These are phyloP conservation scores for Pugionium dolabratum DNA, from an alignment of 345 rosid genomes.

Conservation along the genomic window DNA sequence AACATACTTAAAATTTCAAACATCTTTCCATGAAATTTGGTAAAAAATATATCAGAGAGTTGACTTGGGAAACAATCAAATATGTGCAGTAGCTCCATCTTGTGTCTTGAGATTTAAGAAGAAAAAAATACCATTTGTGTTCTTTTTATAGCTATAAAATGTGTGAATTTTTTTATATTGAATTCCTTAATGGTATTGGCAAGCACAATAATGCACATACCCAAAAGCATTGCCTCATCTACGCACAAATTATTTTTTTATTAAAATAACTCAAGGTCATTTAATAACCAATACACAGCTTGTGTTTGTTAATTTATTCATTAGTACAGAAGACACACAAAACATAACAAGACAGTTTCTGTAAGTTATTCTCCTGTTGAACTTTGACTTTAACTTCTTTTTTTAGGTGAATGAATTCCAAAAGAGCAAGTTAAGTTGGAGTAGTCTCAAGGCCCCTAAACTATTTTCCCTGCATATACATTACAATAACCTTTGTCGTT, in stretches of 20 bases:
- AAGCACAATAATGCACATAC: not conserved
- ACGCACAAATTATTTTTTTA: too few relatives aligned
- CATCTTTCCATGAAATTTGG: not conserved
- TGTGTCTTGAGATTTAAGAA: not conserved
- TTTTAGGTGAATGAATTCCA: conserved; percentile 28
- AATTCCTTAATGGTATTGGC: not conserved
- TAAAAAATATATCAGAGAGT: not conserved
- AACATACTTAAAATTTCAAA: too few relatives aligned
- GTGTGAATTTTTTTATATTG: too few relatives aligned
- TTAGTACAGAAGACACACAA: not conserved
- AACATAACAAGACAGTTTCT: conserved; percentile 2
- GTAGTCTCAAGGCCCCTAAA: conserved; percentile 24
- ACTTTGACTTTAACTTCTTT: not conserved
- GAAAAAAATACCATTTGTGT: not conserved
- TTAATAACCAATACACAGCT: not conserved
- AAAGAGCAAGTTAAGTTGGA: conserved; percentile 27
- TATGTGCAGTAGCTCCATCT: not conserved
- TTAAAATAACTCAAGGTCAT: too few relatives aligned
- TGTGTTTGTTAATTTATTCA: not conserved
- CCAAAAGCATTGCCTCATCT: not conserved
- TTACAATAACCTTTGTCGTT: not conserved
- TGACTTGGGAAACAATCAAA: not conserved
- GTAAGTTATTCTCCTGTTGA: conserved; percentile 10
- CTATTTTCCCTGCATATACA: conserved; percentile 18
- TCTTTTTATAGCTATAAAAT: not conserved